Conservation (phyloP, 306 rosid species). For the Sicyos baderoa region DNA sequence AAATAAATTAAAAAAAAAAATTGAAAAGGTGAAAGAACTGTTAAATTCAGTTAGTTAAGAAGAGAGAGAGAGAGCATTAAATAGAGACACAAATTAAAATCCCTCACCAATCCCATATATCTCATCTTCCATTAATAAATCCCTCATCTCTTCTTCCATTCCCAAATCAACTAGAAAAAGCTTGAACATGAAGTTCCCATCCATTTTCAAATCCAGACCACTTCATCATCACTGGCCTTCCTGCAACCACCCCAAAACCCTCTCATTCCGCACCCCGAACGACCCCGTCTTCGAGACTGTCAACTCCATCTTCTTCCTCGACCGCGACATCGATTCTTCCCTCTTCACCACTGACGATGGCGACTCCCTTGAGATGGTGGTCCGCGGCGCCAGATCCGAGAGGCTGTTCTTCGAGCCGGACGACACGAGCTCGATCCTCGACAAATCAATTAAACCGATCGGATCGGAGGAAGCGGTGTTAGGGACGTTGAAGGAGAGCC, state of each 20-base stretch:
- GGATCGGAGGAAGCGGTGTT: too few species aligned
- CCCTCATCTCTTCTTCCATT: background rate
- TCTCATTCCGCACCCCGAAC: slow-evolving; percentile 44
- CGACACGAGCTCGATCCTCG: slow-evolving; percentile 54
- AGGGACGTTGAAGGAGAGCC: too few species aligned
- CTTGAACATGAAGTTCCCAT: slow-evolving; percentile 31
- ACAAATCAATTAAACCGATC: slow-evolving; percentile 30
- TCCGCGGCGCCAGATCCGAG: slow-evolving; percentile 35
- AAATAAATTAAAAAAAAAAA: too few species aligned
- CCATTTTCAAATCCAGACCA: slow-evolving; percentile 40
- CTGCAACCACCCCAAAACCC: slow-evolving; percentile 49
- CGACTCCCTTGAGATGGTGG: slow-evolving; percentile 36
- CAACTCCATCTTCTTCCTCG: slow-evolving; percentile 50
- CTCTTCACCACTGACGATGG: slow-evolving; percentile 53
- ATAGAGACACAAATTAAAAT: slow-evolving; percentile 49
- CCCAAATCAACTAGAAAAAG: too few species aligned
- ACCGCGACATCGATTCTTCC: slow-evolving; percentile 41
- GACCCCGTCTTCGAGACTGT: slow-evolving; percentile 56
- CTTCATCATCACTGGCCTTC: too few species aligned
- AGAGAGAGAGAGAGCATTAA: slow-evolving; percentile 28
- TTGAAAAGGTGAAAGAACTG: background rate
- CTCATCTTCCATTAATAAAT: slow-evolving; percentile 20
- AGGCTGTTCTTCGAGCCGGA: slow-evolving; percentile 70
- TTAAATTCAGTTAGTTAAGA: slow-evolving; percentile 14
- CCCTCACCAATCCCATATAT: slow-evolving; percentile 14